phyloP scores from a whole-genome alignment of 1,139 yeast species.

The Magnusiomyces sp. region DNA sequence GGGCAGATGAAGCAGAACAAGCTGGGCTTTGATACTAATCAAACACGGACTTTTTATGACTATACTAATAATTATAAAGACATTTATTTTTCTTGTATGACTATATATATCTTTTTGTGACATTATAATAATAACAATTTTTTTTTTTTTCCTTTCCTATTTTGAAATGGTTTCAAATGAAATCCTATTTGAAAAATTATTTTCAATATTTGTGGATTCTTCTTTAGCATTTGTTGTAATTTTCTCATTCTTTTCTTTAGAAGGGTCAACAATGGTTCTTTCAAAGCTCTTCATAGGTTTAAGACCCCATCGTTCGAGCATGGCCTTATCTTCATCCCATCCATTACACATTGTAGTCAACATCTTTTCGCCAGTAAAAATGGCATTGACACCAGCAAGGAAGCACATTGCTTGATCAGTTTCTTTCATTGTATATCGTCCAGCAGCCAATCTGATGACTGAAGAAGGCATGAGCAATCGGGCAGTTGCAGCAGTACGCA shows the following conservation, averaged over 20 bases:
- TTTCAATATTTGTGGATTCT: background rate
- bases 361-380: constrained; percentile 76
- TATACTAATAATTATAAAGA: no score
- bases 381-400: constrained; percentile 72
- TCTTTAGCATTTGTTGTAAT: no score
- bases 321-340: constrained; percentile 70
- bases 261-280: constrained; percentile 9
- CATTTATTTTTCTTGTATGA: no score
- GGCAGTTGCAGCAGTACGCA: constrained; percentile 69
- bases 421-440: constrained; percentile 74
- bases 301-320: constrained; percentile 66
- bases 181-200: no score
- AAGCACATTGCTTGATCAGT: constrained; percentile 67
- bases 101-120: no score
- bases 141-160: no score
- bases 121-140: no score
- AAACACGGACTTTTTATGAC: no score
- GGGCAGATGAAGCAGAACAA: no score
- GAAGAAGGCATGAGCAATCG: constrained; percentile 64
- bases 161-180: no score
- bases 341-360: constrained; percentile 77
- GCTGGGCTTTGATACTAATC: no score
- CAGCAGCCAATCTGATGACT: constrained; percentile 70
- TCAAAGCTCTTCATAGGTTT: constrained; percentile 55
- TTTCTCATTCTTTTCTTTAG: background rate